Conservation (phyloP, 805 yeast species). For the Wickerhamiella alocasiicola region DNA sequence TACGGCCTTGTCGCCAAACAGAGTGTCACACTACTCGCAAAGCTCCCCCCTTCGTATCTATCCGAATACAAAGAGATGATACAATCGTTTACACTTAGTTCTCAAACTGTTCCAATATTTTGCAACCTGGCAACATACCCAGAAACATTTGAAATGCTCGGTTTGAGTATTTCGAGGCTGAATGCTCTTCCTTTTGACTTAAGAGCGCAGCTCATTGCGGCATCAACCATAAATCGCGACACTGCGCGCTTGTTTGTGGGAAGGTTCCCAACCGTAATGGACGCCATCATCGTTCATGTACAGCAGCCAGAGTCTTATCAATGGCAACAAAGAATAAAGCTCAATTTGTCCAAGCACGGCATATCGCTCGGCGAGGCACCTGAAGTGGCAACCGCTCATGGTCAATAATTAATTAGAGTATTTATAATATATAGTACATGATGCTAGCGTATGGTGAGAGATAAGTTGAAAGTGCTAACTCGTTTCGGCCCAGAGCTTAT, state of each 20-base stretch:
- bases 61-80: slow-evolving; percentile 13
- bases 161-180: slow-evolving; percentile 9
- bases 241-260: slow-evolving; percentile 15
- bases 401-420: too few species aligned
- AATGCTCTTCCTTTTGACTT: slow-evolving; percentile 10
- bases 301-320: slow-evolving; percentile 12
- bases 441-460: not conserved
- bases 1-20: slow-evolving; percentile 10
- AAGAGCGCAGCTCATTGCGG: slow-evolving; percentile 15
- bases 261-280: slow-evolving; percentile 12
- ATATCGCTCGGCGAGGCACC: slow-evolving; percentile 9
- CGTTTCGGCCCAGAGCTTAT: slow-evolving; percentile 21
- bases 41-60: slow-evolving; percentile 17
- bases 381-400: slow-evolving; percentile 6
- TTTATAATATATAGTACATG: too few species aligned
- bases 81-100: slow-evolving; percentile 10
- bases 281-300: slow-evolving; percentile 12
- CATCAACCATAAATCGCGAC: slow-evolving; percentile 15
- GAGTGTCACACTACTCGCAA: slow-evolving; percentile 15
- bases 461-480: not conserved
- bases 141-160: slow-evolving; percentile 13
- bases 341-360: slow-evolving; percentile 12
- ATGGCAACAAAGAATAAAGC: slow-evolving; percentile 7
- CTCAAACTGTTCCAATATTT: slow-evolving; percentile 12
- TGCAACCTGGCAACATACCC: slow-evolving; percentile 15